These are phyloP conservation scores for Aspergillus conjunctus DNA, from an alignment of 495 filamentous ascomycete species.

Conservation along the genomic window DNA sequence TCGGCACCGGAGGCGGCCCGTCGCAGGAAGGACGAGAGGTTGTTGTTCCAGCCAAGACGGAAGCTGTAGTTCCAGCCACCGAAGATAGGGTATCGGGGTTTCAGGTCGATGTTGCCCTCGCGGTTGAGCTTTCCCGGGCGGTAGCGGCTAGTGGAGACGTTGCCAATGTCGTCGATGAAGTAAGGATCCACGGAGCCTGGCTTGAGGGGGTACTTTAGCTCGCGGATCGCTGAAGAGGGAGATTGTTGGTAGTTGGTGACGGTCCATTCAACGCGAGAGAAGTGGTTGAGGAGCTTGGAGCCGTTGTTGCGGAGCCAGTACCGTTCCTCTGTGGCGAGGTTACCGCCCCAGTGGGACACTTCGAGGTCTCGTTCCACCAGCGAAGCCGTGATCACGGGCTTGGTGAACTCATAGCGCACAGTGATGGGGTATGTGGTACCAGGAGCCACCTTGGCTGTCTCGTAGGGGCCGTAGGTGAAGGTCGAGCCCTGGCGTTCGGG, in stretches of 20 bases:
- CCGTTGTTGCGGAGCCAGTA: constrained; percentile 87
- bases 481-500: constrained; percentile 82
- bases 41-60: constrained; percentile 89
- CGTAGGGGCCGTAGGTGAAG: constrained; percentile 92
- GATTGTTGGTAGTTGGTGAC: constrained; percentile 71
- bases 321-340: constrained; percentile 89
- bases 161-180: constrained; percentile 96
- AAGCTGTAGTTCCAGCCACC: constrained; percentile 98
- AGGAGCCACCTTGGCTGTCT: constrained; percentile 64
- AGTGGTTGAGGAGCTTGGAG: constrained; percentile 79
- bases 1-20: constrained; percentile 56
- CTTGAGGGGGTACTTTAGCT: constrained; percentile 76
- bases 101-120: constrained; percentile 83
- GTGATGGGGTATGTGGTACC: constrained; percentile 69
- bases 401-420: constrained; percentile 94
- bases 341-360: constrained; percentile 97
- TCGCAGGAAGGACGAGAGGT: constrained; percentile 73
- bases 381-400: constrained; percentile 76
- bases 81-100: constrained; percentile 90
- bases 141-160: constrained; percentile 92
- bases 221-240: constrained; percentile 73
- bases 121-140: constrained; percentile 64
- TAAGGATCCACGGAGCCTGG: constrained; percentile 81
- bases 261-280: constrained; percentile 84
- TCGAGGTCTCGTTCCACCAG: constrained; percentile 86